Base-by-base conservation (phyloP, 129 eudicot genomes). In the Gnaphalium uliginosum region DNA sequence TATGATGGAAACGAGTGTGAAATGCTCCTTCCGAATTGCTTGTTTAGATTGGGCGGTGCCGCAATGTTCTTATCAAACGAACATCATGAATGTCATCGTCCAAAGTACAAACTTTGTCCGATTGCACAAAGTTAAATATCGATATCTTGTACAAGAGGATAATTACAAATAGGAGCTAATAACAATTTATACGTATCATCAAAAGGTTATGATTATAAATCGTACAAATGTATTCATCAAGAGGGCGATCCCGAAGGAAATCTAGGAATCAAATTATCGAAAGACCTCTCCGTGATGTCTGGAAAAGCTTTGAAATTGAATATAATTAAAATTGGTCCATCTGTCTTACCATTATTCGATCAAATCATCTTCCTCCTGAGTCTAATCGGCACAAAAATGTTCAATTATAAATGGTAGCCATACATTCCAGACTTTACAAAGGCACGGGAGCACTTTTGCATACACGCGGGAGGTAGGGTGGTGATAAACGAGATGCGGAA, bases 11-110 rank as follows among this genome's bases (percentile, higher is more conserved):
- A 87, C 0, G 90, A 90, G 48, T 68, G 96, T 1, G 90, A 92
- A 2, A 90, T 90, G 96, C 84, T 90, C 5, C 79, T 90, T 6
- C 90, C 96, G 0, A 90, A 90, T 41, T 90, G 96, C 73, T 79
- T 90, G 8, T 90, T 90, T 50, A 79, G 96, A 0, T 79, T 87
- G 87, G 96, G 96, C 0, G 89, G 88, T 0, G 96, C 92, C 0
- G 90, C 96, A 0, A 75, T 90, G 4, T 46, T 85, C 0, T 24
- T 87, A 2, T 83, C 92, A 9, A 90, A 87, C 86, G 87, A 87
- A 37, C 61, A 80, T 0, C 61, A 78, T 0, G 90, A 87, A n/a
- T 26, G 76, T 0, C 17, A 35, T 17, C 78, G 90, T 1, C 79
- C 96, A 0, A 90, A 90, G 83, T 90, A 90, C 68, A 68, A 70